Evolutionary conservation across 192 early-diverging fungal genomes (phyloP).

Genomic region (Entomortierella lignicola): DNA sequence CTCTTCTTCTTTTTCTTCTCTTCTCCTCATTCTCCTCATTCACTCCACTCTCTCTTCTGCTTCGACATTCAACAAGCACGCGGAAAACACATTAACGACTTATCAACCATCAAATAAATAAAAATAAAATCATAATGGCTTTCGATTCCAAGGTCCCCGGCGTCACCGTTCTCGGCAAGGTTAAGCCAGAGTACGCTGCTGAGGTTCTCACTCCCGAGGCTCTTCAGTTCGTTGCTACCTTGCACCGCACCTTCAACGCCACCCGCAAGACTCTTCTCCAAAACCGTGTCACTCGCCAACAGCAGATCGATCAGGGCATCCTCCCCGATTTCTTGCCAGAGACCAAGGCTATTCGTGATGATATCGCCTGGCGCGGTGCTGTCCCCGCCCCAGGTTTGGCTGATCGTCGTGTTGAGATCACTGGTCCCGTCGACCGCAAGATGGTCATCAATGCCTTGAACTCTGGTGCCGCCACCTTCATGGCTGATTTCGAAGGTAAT

Average conservation of each 20-base stretch:
- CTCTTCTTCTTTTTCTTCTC: conserved; percentile 9
- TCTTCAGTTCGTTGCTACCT: conserved; percentile 86
- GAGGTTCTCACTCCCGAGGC: conserved; percentile 88
- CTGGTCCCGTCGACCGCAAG: conserved; percentile 97
- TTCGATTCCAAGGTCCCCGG: conserved; percentile 69
- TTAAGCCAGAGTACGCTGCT: conserved; percentile 65
- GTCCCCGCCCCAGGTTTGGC: conserved; percentile 89
- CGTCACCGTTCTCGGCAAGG: conserved; percentile 77
- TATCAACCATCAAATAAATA: background rate
- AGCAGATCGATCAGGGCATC: conserved; percentile 82
- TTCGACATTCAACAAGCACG: background rate
- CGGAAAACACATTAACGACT: no score
- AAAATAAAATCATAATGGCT: conserved; percentile 18
- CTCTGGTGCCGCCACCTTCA: conserved; percentile 92
- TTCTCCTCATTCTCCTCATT: background rate
- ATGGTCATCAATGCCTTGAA: conserved; percentile 99
- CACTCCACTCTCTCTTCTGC: conserved; percentile 1
- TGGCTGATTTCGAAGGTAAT: conserved; percentile 95
- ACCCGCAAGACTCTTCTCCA: conserved; percentile 90
- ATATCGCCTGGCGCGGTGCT: conserved; percentile 93
- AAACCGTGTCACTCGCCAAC: conserved; percentile 82
- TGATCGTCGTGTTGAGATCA: conserved; percentile 97
- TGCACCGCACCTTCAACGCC: conserved; percentile 92
- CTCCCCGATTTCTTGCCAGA: conserved; percentile 95
- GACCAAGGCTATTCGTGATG: conserved; percentile 91